phyloP scores from a whole-genome alignment of 371 early-diverging fungal species.

The Coemansia sp. region DNA sequence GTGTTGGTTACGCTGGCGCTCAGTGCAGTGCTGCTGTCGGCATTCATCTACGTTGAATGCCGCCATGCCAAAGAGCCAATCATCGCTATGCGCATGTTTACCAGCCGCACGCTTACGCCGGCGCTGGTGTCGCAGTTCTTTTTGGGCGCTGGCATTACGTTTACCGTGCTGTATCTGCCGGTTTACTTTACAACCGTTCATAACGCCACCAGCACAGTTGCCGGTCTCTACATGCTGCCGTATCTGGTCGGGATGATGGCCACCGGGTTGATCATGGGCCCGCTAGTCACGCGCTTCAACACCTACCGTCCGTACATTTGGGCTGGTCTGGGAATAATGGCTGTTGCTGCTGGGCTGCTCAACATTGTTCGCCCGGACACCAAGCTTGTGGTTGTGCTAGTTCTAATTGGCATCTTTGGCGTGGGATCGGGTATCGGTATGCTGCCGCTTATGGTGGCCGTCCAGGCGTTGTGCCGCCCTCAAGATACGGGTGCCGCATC shows the following conservation, averaged over 20 bases:
- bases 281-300: slow-evolving; percentile 24
- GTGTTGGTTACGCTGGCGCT: slow-evolving; percentile 52
- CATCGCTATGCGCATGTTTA: slow-evolving; percentile 56
- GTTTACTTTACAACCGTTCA: slow-evolving; percentile 54
- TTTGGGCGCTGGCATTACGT: slow-evolving; percentile 69
- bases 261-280: slow-evolving; percentile 19
- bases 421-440: slow-evolving; percentile 61
- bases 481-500: slow-evolving; percentile 47
- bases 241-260: slow-evolving; percentile 49
- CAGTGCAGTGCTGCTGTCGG: slow-evolving; percentile 49
- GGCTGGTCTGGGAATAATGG: slow-evolving; percentile 25
- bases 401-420: slow-evolving; percentile 51
- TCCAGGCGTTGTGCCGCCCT: slow-evolving; percentile 34
- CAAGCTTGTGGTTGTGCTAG: slow-evolving; percentile 13
- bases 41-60: slow-evolving; percentile 59
- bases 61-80: slow-evolving; percentile 60
- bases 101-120: slow-evolving; percentile 15
- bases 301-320: slow-evolving; percentile 37
- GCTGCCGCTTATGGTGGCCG: slow-evolving; percentile 55
- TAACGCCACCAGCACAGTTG: slow-evolving; percentile 52
- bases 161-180: slow-evolving; percentile 72
- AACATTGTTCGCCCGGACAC: slow-evolving; percentile 25
- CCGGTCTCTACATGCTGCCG: slow-evolving; percentile 66
- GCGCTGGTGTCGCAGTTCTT: slow-evolving; percentile 53
- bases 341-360: slow-evolving; percentile 21